Conservation (phyloP, 371 early-diverging fungal genomes). For the Mucor racemosus region DNA sequence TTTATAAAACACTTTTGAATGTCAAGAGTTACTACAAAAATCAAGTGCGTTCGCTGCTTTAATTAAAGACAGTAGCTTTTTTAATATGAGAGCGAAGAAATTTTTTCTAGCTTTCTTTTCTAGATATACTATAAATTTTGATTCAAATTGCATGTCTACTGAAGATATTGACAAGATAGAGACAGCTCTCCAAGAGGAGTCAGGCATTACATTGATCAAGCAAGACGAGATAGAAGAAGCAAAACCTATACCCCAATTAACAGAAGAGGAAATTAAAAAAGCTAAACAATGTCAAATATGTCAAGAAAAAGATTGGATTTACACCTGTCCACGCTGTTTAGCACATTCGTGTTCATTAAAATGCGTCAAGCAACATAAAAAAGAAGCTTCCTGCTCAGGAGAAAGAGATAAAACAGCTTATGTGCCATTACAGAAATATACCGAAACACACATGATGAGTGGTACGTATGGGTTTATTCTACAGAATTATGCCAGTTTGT, state of each 20-base stretch:
- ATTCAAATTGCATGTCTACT: background rate
- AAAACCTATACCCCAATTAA: background rate
- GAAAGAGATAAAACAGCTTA: constrained; percentile 65
- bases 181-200: background rate
- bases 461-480: constrained; percentile 42
- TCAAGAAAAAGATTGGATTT: constrained; percentile 47
- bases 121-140: too few relatives aligned
- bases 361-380: constrained; percentile 72
- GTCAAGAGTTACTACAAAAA: too few relatives aligned
- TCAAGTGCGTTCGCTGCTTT: too few relatives aligned
- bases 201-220: background rate
- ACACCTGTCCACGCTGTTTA: constrained; percentile 74
- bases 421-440: constrained; percentile 58
- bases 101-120: too few relatives aligned
- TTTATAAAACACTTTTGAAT: too few relatives aligned
- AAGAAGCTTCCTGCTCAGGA: constrained; percentile 62
- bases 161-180: background rate
- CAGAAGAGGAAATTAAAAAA: constrained; percentile 12
- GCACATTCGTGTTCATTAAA: constrained; percentile 66
- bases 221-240: background rate
- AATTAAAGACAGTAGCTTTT: too few relatives aligned
- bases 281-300: constrained; percentile 44
- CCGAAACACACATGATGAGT: constrained; percentile 66
- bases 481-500: background rate
- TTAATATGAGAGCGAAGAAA: too few relatives aligned